Evolutionary conservation across 768 basidiomycete genomes (phyloP).

Genomic region (Dentipellis sp.): DNA sequence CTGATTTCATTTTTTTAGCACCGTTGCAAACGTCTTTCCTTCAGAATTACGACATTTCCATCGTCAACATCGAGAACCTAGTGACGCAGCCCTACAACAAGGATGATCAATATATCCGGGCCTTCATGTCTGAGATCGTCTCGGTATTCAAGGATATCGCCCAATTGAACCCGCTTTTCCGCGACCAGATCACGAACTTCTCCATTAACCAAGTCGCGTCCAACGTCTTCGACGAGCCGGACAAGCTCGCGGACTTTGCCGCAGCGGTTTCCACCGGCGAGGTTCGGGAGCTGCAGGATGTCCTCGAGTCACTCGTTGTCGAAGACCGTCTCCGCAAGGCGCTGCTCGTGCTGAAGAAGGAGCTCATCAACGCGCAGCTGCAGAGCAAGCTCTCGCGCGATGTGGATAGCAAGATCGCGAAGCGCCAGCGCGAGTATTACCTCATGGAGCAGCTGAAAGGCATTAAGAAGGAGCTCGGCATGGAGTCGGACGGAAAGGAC

Average conservation of each 20-base stretch:
- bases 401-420: slow-evolving; percentile 91
- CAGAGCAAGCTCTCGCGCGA: slow-evolving; percentile 89
- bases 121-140: slow-evolving; percentile 94
- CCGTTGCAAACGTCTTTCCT: slow-evolving; percentile 80
- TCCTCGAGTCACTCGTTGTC: slow-evolving; percentile 78
- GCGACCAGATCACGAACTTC: slow-evolving; percentile 96
- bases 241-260: slow-evolving; percentile 94
- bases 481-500: slow-evolving; percentile 94
- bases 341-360: slow-evolving; percentile 90
- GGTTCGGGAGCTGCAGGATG: slow-evolving; percentile 85
- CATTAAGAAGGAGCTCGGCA: slow-evolving; percentile 92
- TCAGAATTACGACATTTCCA: slow-evolving; percentile 72
- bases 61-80: slow-evolving; percentile 85
- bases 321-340: slow-evolving; percentile 88
- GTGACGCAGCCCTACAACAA: slow-evolving; percentile 76
- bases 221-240: slow-evolving; percentile 95
- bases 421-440: slow-evolving; percentile 90
- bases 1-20: slow-evolving; percentile 24
- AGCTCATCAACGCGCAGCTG: slow-evolving; percentile 92
- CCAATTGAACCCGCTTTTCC: slow-evolving; percentile 93
- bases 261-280: slow-evolving; percentile 95
- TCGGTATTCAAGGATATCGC: slow-evolving; percentile 98
- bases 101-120: slow-evolving; percentile 90
- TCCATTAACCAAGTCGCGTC: slow-evolving; percentile 86
- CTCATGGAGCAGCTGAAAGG: slow-evolving; percentile 95